A percentile compares a stretch with the other conserved stretches of the same genome.
These are phyloP conservation scores for Allantophomopsis lycopodina DNA, from an alignment of 2,329 filamentous ascomycete species.

Conservation along the genomic window DNA sequence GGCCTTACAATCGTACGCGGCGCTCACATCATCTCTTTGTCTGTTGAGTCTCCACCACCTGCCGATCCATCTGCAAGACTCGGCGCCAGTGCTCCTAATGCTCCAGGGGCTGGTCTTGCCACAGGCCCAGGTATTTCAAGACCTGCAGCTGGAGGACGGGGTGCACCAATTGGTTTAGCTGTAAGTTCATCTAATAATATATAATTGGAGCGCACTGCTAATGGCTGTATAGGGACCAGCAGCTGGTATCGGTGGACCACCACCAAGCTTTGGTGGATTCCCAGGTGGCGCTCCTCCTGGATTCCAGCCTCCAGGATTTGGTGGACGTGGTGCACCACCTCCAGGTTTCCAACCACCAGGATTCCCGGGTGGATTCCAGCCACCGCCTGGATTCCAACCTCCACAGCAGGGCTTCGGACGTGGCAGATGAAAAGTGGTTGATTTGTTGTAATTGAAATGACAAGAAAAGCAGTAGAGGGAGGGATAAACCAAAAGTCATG, in stretches of 20 bases:
- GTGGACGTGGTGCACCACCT: constrained; percentile 35
- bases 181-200: constrained; percentile 28
- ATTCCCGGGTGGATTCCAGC: constrained; percentile 56
- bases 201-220: constrained; percentile 11
- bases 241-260: constrained; percentile 72
- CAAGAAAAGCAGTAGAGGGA: not conserved
- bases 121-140: constrained; percentile 83
- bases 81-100: constrained; percentile 57
- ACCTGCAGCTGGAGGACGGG: constrained; percentile 62
- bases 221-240: constrained; percentile 51
- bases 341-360: constrained; percentile 33
- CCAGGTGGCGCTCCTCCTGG: constrained; percentile 36
- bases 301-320: constrained; percentile 35
- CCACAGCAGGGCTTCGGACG: constrained; percentile 15
- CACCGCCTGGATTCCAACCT: constrained; percentile 44
- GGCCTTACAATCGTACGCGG: constrained; percentile 90
- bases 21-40: constrained; percentile 86
- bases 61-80: constrained; percentile 85
- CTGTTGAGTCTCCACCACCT: constrained; percentile 89
- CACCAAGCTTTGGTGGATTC: constrained; percentile 39
- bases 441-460: not conserved
- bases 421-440: constrained; percentile 1
- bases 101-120: constrained; percentile 50
- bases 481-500: not conserved
- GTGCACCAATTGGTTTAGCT: constrained; percentile 68